phyloP scores from a whole-genome alignment of 1,139 yeast genomes.

The Tardiomyces digboiensis region DNA sequence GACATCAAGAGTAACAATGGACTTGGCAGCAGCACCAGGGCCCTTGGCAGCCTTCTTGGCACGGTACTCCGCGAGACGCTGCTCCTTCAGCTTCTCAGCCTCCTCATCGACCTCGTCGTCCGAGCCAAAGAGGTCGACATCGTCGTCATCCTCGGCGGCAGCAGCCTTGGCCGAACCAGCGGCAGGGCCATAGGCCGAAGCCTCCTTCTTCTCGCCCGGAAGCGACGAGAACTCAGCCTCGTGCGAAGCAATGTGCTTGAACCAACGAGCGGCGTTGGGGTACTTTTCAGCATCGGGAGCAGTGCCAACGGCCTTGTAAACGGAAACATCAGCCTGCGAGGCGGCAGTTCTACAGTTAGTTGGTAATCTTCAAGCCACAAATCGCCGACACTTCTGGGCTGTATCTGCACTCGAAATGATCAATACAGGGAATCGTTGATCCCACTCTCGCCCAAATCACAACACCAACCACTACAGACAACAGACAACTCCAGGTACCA shows the following conservation, averaged over 20 bases:
- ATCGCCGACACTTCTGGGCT: slow-evolving; percentile 4
- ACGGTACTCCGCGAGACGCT: slow-evolving; percentile 96
- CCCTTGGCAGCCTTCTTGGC: slow-evolving; percentile 97
- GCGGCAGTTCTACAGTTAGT: slow-evolving; percentile 25
- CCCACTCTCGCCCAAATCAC: background rate
- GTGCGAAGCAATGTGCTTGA: slow-evolving; percentile 93
- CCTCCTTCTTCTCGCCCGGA: slow-evolving; percentile 29
- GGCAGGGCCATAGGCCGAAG: slow-evolving; percentile 52
- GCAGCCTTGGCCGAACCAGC: slow-evolving; percentile 46
- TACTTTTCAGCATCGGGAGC: slow-evolving; percentile 45
- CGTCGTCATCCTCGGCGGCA: slow-evolving; percentile 75
- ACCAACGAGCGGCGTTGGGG: slow-evolving; percentile 98
- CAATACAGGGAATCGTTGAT: too few relatives aligned
- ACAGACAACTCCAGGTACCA: slow-evolving; percentile 2
- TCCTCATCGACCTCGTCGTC: slow-evolving; percentile 89
- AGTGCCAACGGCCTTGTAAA: slow-evolving; percentile 82
- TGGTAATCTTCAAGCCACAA: too few relatives aligned
- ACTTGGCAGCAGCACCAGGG: slow-evolving; percentile 98
- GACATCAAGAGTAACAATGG: slow-evolving; percentile 91
- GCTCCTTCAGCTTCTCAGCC: slow-evolving; percentile 94
- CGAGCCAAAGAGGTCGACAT: slow-evolving; percentile 93
- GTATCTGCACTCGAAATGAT: too few relatives aligned
- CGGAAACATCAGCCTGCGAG: slow-evolving; percentile 93
- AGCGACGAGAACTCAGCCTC: slow-evolving; percentile 56
- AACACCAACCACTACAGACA: slow-evolving; percentile 2